phyloP scores from a whole-genome alignment of 768 basidiomycete species.

The Trametes elegans region DNA sequence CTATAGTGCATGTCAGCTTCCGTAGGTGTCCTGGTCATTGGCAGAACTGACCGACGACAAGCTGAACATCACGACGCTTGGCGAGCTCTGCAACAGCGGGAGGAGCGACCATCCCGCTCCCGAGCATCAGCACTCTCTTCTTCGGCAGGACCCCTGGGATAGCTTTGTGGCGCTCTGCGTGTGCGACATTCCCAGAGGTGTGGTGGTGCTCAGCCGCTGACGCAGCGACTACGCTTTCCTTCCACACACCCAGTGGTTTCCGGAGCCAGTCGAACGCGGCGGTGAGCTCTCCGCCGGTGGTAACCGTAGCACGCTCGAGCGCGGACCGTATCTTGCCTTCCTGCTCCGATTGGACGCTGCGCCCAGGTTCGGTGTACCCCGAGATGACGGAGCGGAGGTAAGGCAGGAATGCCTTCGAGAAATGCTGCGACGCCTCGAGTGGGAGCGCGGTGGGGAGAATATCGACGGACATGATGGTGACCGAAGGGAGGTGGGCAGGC shows the following conservation, averaged over 20 bases:
- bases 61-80: slow-evolving; percentile 55
- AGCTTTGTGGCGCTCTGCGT: neutral
- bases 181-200: neutral
- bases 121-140: slow-evolving; percentile 77
- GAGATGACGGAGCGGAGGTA: slow-evolving; percentile 63
- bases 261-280: slow-evolving; percentile 59
- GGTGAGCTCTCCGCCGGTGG: slow-evolving; percentile 52
- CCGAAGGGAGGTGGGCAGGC: slow-evolving; percentile 47
- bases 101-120: slow-evolving; percentile 94
- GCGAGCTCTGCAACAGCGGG: slow-evolving; percentile 80
- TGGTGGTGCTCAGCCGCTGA: too few relatives aligned
- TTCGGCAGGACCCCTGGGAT: slow-evolving; percentile 30
- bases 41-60: slow-evolving; percentile 69
- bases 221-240: slow-evolving; percentile 5
- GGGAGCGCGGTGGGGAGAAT: slow-evolving; percentile 87
- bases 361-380: slow-evolving; percentile 31
- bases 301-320: slow-evolving; percentile 71
- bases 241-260: slow-evolving; percentile 47
- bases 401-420: slow-evolving; percentile 62
- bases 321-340: slow-evolving; percentile 39
- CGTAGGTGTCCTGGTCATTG: neutral
- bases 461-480: slow-evolving; percentile 86
- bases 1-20: slow-evolving; percentile 36
- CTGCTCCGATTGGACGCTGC: slow-evolving; percentile 8
- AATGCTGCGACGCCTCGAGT: slow-evolving; percentile 75